Percentiles rank a stretch among this genome's conserved stretches.
These are phyloP conservation scores for Colletotrichum costaricense DNA, from an alignment of 2,329 filamentous ascomycete genomes.

Conservation along the genomic window DNA sequence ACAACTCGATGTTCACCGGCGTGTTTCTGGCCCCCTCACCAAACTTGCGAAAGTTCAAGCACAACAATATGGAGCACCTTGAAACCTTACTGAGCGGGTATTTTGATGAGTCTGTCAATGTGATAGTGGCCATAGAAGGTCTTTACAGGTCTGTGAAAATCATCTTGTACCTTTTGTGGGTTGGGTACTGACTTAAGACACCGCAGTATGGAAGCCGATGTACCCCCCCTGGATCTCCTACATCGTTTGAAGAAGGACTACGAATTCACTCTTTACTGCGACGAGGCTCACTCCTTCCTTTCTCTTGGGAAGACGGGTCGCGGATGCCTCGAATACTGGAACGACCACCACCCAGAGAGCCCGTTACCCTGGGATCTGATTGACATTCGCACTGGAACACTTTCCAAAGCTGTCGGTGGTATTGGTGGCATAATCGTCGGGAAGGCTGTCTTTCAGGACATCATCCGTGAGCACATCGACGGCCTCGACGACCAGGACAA, in stretches of 20 bases:
- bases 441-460: conserved; percentile 1
- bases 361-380: conserved; percentile 26
- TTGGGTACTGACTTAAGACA: background rate
- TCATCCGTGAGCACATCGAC: background rate
- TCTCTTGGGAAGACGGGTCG: conserved; percentile 33
- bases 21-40: conserved; percentile 18
- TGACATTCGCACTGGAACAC: conserved; percentile 35
- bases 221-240: background rate
- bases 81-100: conserved; percentile 14
- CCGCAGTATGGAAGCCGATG: conserved; percentile 5
- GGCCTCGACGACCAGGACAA: background rate
- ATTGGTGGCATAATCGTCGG: conserved; percentile 34
- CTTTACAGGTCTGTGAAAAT: conserved; percentile 20
- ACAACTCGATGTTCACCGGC: conserved; percentile 35
- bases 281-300: conserved; percentile 36
- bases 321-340: conserved; percentile 36
- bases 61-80: conserved; percentile 28
- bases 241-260: conserved; percentile 26
- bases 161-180: no score
- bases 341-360: conserved; percentile 22
- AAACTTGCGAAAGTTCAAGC: conserved; percentile 18
- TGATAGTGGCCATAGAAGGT: conserved; percentile 29
- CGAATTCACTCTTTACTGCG: conserved; percentile 34
- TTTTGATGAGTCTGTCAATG: background rate
- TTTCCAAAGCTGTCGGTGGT: conserved; percentile 34